Conservation (phyloP, 2,329 filamentous ascomycete genomes). For the Ramularia endophylla region DNA sequence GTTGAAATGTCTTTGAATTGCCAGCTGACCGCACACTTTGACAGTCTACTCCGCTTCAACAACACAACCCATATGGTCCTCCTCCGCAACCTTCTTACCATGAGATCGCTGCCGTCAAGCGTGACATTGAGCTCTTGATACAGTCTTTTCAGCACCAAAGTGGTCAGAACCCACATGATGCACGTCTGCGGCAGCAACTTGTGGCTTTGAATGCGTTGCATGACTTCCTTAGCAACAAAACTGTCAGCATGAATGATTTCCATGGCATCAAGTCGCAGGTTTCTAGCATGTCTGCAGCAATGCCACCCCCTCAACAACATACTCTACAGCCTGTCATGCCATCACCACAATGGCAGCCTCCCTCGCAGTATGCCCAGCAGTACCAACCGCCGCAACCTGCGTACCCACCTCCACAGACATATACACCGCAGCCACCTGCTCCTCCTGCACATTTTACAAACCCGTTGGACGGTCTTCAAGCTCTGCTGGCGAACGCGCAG, state of each 20-base stretch:
- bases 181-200: conserved; percentile 68
- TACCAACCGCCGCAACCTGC: conserved; percentile 25
- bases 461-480: conserved; percentile 29
- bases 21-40: conserved; percentile 5
- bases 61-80: conserved; percentile 14
- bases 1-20: background rate
- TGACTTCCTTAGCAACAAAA: conserved; percentile 68
- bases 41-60: conserved; percentile 23
- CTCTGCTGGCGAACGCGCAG: conserved; percentile 29
- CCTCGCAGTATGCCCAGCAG: conserved; percentile 25
- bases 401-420: conserved; percentile 17
- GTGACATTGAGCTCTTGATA: conserved; percentile 77
- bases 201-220: conserved; percentile 83
- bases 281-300: conserved; percentile 64
- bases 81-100: conserved; percentile 15
- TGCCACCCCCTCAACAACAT: conserved; percentile 26
- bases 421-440: conserved; percentile 14
- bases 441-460: conserved; percentile 25
- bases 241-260: conserved; percentile 73
- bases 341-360: conserved; percentile 28
- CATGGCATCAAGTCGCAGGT: conserved; percentile 81
- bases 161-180: conserved; percentile 69
- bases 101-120: conserved; percentile 61
- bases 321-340: conserved; percentile 26
- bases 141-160: conserved; percentile 65